Conservation (phyloP, 257 asterid genomes). For the Salvia hispanica region DNA sequence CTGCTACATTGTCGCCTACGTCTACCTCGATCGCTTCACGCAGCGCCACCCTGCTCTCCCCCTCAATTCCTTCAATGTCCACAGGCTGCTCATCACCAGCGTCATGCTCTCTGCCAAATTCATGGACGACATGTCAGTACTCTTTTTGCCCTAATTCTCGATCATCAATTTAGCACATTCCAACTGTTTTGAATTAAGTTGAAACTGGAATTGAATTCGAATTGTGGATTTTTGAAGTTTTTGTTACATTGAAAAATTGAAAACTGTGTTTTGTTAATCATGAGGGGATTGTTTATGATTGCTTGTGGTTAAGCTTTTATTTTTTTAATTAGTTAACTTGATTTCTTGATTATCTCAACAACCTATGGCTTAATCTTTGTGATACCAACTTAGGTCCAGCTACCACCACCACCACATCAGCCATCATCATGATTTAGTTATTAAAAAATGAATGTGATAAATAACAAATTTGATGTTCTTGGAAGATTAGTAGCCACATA, state of each 20-base stretch:
- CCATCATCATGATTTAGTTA: conserved; percentile 17
- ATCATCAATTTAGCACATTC: not conserved
- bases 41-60: conserved; percentile 73
- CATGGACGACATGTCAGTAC: conserved; percentile 88
- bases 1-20: conserved; percentile 89
- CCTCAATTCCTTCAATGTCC: conserved; percentile 80
- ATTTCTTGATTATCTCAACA: conserved; percentile 32
- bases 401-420: conserved; percentile 1
- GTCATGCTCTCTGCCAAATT: conserved; percentile 96
- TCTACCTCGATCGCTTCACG: conserved; percentile 86
- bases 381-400: conserved; percentile 32
- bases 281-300: conserved; percentile 18
- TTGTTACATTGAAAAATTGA: not conserved
- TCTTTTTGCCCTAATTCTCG: not conserved
- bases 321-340: not conserved
- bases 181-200: not conserved
- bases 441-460: not conserved
- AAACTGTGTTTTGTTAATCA: not conserved
- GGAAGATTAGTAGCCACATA: not conserved
- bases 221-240: not conserved
- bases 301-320: conserved; percentile 24
- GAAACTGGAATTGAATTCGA: not conserved
- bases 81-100: conserved; percentile 83
- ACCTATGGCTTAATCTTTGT: conserved; percentile 17
- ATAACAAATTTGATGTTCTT: not conserved